Percentiles rank a stretch among this genome's conserved stretches.
Conservation (phyloP, 306 rosid species). For the Sphenostylis stenocarpa region DNA sequence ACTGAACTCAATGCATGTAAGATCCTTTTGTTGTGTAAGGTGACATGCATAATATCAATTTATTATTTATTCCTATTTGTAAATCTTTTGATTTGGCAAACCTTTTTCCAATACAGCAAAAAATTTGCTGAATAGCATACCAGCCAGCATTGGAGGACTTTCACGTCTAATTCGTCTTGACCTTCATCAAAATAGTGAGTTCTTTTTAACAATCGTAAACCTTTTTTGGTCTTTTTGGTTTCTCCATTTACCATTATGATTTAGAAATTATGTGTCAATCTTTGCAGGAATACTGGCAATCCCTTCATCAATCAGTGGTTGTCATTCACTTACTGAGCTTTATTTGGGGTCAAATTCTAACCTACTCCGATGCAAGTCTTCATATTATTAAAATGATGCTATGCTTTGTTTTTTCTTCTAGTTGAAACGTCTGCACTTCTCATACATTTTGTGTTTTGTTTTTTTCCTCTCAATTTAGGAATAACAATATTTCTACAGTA, state of each 20-base stretch:
- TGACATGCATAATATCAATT: constrained; percentile 6
- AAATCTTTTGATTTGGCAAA: constrained; percentile 24
- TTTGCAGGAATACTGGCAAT: constrained; percentile 76
- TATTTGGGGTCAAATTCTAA: constrained; percentile 74
- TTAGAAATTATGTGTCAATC: constrained; percentile 23
- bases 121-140: constrained; percentile 67
- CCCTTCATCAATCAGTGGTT: constrained; percentile 72
- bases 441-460: constrained; percentile 23
- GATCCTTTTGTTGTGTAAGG: constrained; percentile 25
- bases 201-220: constrained; percentile 19
- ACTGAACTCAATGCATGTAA: constrained; percentile 88
- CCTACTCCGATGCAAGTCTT: constrained; percentile 37
- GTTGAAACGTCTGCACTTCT: constrained; percentile 26
- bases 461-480: constrained; percentile 51
- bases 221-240: neutral
- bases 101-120: constrained; percentile 61
- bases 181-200: constrained; percentile 87
- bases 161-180: constrained; percentile 81
- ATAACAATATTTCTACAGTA: constrained; percentile 62
- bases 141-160: constrained; percentile 77
- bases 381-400: constrained; percentile 27
- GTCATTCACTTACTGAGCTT: constrained; percentile 77
- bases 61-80: constrained; percentile 21
- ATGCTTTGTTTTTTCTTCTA: constrained; percentile 22
- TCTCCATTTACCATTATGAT: constrained; percentile 26